Base-by-base conservation (phyloP, 139 green algal species). In the Volvox reticuliferus region DNA sequence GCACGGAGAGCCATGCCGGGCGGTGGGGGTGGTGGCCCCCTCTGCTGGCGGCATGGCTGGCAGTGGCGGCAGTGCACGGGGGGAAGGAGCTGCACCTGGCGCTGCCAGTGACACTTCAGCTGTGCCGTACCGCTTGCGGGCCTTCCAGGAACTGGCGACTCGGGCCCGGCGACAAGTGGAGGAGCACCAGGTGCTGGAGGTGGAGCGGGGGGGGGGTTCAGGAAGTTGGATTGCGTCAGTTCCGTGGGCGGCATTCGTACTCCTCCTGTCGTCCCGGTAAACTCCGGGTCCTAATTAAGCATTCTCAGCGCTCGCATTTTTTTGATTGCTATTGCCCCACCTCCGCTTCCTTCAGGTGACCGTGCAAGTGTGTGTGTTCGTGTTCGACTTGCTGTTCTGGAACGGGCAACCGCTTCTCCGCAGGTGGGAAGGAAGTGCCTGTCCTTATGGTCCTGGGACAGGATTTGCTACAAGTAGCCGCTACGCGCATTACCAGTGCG, bases 121-220 rank as follows among this genome's bases (percentile, higher is more conserved):
- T 24, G 85, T 12, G 32, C 44, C 21, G n/a, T 91, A 92, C 88
- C 89, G 91, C 14, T 78, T 99, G 69, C 89, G 92, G 19, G 88
- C 97, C 24, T 99, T 99, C 77, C 98, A 99, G 95, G 96, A 99
- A 89, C 94, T 99, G 63, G 95, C 96, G 28, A 97, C 94, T 0
- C 92, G 98, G 0, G 92, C 95, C 5, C 86, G 97, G 12, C 92
- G 91, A 0, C 71, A 86, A 33, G 88, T 92, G 68, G 35, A 90
- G 67, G 78, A 91, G 82, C 87, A 94, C 62, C 36, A 96, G 92
- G 93, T 93, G 79, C n/a, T n/a, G n/a, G n/a, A n/a, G n/a, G n/a
- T n/a, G n/a, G n/a, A n/a, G 16, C 1, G 17, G 13, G 13, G 21
- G 9, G 65, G 6, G 65, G 65, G 65, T 30, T 24, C 6, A 28